phyloP scores from a whole-genome alignment of 345 rosid genomes.

The Euphorbia peplus region DNA sequence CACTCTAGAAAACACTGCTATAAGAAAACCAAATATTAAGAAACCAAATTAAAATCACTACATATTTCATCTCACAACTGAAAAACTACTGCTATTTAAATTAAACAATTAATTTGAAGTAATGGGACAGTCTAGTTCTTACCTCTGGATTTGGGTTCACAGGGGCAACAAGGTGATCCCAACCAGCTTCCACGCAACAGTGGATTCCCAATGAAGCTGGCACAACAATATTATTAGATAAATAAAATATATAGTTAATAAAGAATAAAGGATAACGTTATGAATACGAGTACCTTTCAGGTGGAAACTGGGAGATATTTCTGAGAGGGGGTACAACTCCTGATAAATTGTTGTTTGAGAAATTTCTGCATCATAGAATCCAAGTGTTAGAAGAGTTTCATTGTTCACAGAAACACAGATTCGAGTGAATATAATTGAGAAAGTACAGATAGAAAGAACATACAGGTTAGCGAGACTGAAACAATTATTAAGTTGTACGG shows the following conservation, averaged over 20 bases:
- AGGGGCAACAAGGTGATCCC: slow-evolving; percentile 69
- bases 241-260: background rate
- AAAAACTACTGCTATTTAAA: too few relatives aligned
- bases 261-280: background rate
- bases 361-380: slow-evolving; percentile 44
- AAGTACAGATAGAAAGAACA: slow-evolving; percentile 11
- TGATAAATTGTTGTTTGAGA: slow-evolving; percentile 82
- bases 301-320: slow-evolving; percentile 66
- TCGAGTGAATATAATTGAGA: background rate
- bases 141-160: slow-evolving; percentile 55
- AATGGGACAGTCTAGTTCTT: background rate
- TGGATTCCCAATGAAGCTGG: slow-evolving; percentile 77
- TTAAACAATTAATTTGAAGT: background rate
- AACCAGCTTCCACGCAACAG: slow-evolving; percentile 79
- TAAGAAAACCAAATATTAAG: background rate
- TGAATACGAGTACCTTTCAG: slow-evolving; percentile 59
- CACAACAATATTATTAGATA: background rate
- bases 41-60: background rate
- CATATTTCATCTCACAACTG: background rate
- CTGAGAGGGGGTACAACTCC: slow-evolving; percentile 58
- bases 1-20: slow-evolving; percentile 54
- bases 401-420: background rate
- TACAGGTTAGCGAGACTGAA: slow-evolving; percentile 67
- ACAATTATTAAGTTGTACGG: slow-evolving; percentile 77
- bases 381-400: background rate